phyloP scores from a whole-genome alignment of 2,329 filamentous ascomycete genomes.

The Claviceps humidiphila region DNA sequence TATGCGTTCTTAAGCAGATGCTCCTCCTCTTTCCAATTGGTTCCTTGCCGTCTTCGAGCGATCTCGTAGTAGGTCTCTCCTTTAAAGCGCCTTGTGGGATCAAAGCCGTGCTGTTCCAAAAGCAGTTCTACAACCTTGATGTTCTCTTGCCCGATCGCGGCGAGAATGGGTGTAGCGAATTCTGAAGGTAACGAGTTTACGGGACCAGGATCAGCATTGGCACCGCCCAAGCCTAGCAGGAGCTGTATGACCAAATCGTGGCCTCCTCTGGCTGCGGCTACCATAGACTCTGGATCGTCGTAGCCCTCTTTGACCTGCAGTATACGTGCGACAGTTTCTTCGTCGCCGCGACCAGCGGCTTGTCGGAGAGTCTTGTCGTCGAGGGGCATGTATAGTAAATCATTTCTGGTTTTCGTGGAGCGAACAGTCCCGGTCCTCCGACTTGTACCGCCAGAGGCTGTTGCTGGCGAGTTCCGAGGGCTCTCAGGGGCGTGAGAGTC shows the following conservation, averaged over 20 bases:
- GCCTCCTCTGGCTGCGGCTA: constrained; percentile 82
- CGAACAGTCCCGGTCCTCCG: constrained; percentile 42
- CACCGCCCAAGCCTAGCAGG: constrained; percentile 52
- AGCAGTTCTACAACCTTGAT: constrained; percentile 73
- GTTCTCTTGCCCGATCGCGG: constrained; percentile 82
- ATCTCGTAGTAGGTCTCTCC: constrained; percentile 80
- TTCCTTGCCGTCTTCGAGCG: constrained; percentile 67
- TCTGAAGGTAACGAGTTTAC: constrained; percentile 48
- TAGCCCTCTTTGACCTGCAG: constrained; percentile 46
- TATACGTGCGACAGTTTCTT: constrained; percentile 47
- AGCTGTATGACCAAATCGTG: constrained; percentile 80
- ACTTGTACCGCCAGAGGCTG: constrained; percentile 23
- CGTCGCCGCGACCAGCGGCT: constrained; percentile 47
- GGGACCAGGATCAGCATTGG: constrained; percentile 55
- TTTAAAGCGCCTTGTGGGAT: constrained; percentile 65
- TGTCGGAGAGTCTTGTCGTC: constrained; percentile 47
- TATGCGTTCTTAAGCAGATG: constrained; percentile 66
- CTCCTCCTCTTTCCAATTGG: constrained; percentile 82
- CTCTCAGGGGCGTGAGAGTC: constrained; percentile 45
- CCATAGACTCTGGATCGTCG: constrained; percentile 73
- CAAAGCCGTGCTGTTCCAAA: constrained; percentile 62
- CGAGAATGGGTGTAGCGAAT: constrained; percentile 82
- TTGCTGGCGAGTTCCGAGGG: constrained; percentile 42
- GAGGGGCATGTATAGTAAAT: constrained; percentile 48
- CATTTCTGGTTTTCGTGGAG: constrained; percentile 51